Percentiles rank a stretch among this genome's conserved stretches.
phyloP scores from a whole-genome alignment of 352 stramenopile genomes.

The Globisporangium irregulare region DNA sequence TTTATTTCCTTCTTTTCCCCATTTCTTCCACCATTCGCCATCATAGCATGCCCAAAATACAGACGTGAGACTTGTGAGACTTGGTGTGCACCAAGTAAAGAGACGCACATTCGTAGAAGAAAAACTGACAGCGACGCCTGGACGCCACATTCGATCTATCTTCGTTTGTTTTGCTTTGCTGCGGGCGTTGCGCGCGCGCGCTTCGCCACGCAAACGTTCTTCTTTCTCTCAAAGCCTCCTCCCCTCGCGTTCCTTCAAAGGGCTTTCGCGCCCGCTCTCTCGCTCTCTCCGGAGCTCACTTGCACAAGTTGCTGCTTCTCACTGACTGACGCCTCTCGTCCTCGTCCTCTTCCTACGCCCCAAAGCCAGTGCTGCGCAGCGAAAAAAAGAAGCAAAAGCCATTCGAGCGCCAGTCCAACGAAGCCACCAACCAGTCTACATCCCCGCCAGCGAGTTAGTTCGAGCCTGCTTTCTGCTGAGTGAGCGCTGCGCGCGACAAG shows the following conservation, averaged over 20 bases:
- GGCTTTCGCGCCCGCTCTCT: neutral
- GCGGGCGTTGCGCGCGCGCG: neutral
- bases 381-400: neutral
- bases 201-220: neutral
- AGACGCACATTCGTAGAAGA: neutral
- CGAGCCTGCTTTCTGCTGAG: neutral
- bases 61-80: neutral
- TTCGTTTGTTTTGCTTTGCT: neutral
- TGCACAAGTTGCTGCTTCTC: neutral
- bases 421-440: neutral
- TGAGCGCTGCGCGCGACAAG: neutral
- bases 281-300: neutral
- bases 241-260: neutral
- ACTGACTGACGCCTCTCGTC: neutral
- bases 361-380: neutral
- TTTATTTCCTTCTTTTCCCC: neutral
- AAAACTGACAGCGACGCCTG: neutral
- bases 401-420: neutral
- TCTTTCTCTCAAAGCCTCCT: neutral
- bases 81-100: neutral
- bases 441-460: neutral
- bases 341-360: neutral
- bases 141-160: neutral
- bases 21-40: neutral
- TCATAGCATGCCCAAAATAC: neutral